These are phyloP conservation scores for Wallacemonas sp. DNA, from an alignment of 208 protist genomes.

Conservation along the genomic window DNA sequence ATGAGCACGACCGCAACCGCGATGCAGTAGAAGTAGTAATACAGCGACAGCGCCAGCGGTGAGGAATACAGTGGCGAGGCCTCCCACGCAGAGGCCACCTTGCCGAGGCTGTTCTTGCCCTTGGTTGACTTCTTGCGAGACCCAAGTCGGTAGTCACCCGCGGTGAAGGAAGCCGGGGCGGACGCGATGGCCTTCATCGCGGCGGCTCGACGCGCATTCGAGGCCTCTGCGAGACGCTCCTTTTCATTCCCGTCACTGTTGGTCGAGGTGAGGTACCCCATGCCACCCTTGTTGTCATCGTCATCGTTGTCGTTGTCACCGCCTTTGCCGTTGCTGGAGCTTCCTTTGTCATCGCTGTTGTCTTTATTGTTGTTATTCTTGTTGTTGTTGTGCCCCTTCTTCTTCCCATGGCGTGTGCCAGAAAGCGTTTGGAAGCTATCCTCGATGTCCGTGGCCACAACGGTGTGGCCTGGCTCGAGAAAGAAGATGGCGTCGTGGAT, in stretches of 20 bases:
- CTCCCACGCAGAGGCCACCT: slow-evolving; percentile 17
- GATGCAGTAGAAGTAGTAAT: slow-evolving; percentile 57
- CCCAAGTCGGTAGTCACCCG: slow-evolving; percentile 4
- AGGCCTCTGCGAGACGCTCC: background rate
- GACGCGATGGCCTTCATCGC: background rate
- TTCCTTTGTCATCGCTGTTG: background rate
- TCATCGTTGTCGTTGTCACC: background rate
- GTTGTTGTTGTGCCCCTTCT: slow-evolving; percentile 14
- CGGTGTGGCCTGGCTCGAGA: slow-evolving; percentile 30
- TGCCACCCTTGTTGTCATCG: background rate
- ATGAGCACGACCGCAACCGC: slow-evolving; percentile 25
- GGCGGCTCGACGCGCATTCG: background rate
- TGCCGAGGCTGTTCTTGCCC: slow-evolving; percentile 15
- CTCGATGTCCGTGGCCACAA: slow-evolving; percentile 30
- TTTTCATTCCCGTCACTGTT: background rate
- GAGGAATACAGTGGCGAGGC: slow-evolving; percentile 44
- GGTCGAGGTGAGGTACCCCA: slow-evolving; percentile 27
- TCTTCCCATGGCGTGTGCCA: slow-evolving; percentile 8
- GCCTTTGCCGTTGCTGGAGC: background rate
- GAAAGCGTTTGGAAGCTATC: slow-evolving; percentile 27
- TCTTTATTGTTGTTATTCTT: background rate
- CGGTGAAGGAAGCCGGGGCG: slow-evolving; percentile 7
- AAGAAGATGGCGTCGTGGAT: slow-evolving; percentile 58
- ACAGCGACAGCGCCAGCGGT: slow-evolving; percentile 42
- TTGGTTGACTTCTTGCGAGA: slow-evolving; percentile 23